Base-by-base conservation (phyloP, 805 yeast genomes). In the Candida wancherniae region DNA sequence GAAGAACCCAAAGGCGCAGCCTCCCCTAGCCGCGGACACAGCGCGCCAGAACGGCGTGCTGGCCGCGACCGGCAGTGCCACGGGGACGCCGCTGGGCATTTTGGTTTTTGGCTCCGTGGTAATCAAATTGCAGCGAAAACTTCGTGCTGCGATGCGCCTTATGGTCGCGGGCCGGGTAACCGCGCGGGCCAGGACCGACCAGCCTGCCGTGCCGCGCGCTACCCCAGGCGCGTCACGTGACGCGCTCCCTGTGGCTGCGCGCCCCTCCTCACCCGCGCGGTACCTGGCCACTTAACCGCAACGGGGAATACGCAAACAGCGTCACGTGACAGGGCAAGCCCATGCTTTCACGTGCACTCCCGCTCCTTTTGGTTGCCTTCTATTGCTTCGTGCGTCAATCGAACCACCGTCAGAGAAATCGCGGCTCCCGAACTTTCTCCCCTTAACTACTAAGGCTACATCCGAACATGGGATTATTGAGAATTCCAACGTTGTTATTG, bases 71-170 rank as follows among this genome's bases (percentile, higher is more conserved):
- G 47, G 38, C 43, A 13, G 21, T 32, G 49, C 44, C 46, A 46
- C 52, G 51, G 42, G 19, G 30, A 31, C 28, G 13, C 42, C 32
- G 44, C 58, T 53, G 42, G 59, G 56, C 51, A 60, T 42, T 56
- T 57, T 56, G 45, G 49, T 50, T 49, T 34, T 49, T 52, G 50
- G 29, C 35, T 52, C 55, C 49, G 31, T 50, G 55, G 52, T 50
- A 51, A 49, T 25, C 50, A 52, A 52, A 50, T 48, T 48, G 44
- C 30, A 33, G 48, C 32, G 28, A 20, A 24, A 19, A 19, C 19
- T 10, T 15, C 15, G 19, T 28, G 28, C 29, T 31, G 19, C 15
- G 29, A 12, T 31, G 27, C 26, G 34, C 9, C 11, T 10, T n/a
- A 10, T n/a, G 12, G 18, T 26, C 38, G 36, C 38, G 36, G 22